phyloP scores from a whole-genome alignment of 495 filamentous ascomycete species.

The Tuber aestivum region DNA sequence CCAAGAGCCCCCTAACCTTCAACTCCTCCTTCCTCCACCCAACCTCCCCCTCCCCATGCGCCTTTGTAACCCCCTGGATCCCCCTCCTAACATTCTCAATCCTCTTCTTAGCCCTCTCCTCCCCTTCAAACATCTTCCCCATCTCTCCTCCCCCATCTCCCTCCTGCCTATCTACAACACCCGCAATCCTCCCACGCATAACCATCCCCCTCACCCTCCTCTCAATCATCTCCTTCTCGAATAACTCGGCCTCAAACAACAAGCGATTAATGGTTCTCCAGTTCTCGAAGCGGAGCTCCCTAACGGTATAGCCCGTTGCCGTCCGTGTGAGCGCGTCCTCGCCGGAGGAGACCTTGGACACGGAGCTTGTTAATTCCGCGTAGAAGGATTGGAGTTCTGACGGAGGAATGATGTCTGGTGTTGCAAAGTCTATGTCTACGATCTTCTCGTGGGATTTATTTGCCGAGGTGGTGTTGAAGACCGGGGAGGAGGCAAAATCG shows the following conservation, averaged over 20 bases:
- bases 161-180: background rate
- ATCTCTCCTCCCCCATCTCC: conserved; percentile 17
- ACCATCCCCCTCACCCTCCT: background rate
- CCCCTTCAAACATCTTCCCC: conserved; percentile 26
- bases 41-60: conserved; percentile 9
- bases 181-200: background rate
- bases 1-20: conserved; percentile 31
- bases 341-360: conserved; percentile 16
- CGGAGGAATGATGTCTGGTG: conserved; percentile 18
- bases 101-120: conserved; percentile 35
- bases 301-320: conserved; percentile 34
- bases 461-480: conserved; percentile 14
- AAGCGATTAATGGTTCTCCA: conserved; percentile 39
- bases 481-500: conserved; percentile 24
- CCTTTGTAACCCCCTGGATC: conserved; percentile 9
- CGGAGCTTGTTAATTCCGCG: conserved; percentile 20
- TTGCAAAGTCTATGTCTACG: conserved; percentile 19
- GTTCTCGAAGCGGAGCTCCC: conserved; percentile 37
- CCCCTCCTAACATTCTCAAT: conserved; percentile 28
- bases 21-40: conserved; percentile 32
- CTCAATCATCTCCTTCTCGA: conserved; percentile 16
- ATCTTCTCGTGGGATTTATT: conserved; percentile 2
- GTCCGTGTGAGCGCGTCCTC: conserved; percentile 25
- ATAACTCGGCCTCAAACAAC: conserved; percentile 37
- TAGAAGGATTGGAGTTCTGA: conserved; percentile 35